Evolutionary conservation across 2,329 filamentous ascomycete species (phyloP), one percentile per base, ranked within the genome.

Genomic region (Colletotrichum ledebouriae): DNA sequence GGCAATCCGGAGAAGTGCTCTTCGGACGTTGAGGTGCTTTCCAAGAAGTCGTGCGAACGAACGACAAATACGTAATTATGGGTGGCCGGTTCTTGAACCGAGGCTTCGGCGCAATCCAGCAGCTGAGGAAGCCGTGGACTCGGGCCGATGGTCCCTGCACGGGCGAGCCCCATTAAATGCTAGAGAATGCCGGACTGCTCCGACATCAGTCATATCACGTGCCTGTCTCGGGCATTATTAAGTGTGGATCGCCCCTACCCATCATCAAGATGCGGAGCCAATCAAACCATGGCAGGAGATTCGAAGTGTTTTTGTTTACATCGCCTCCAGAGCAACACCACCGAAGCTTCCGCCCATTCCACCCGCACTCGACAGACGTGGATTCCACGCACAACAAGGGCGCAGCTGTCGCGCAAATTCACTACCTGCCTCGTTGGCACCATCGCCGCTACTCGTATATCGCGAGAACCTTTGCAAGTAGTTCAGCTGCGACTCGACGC

Each of bases 261-360:
- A 9, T 33, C 13, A 67, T 73, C 69, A 57, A 67, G 56, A 42
- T n/a, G 41, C 55, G 68, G 71, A 71, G 71, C 73, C 64, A 74
- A 53, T 67, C 37, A 63, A 17, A 39, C 49, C 29, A 29, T 29
- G 29, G 29, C 29, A 29, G 29, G 29, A 29, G 41, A 50, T 17
- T 15, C 11, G 13, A 13, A 49, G 9, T 49, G 17, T 60, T 80
- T 29, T 82, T 82, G 80, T 82, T 82, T 82, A 82, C 80, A 82
- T 78, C 75, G 11, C 10, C 63, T 57, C 70, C 79, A 71, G 63
- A 76, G 80, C 80, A 82, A 82, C 80, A 75, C 50, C 46, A 47
- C 47, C 34, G 29, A 47, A 44, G 44, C 37, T 58, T 53, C 52
- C 37, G 47, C 41, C 22, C 34, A 53, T 49, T 59, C 67, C 47